These are phyloP conservation scores for Pythium pyrilobum DNA, from an alignment of 352 stramenopile genomes.

Conservation along the genomic window DNA sequence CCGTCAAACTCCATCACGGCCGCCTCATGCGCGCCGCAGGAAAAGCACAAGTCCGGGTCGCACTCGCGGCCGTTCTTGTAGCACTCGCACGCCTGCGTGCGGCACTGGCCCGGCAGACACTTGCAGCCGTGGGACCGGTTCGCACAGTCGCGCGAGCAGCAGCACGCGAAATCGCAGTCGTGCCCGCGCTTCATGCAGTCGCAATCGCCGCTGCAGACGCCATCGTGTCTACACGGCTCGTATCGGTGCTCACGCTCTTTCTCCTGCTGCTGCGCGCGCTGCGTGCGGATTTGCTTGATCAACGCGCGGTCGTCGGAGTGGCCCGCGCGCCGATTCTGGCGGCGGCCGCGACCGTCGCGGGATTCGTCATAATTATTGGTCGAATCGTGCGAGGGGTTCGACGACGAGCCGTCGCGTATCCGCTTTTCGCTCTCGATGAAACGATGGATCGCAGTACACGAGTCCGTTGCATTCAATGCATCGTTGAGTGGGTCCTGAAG, in stretches of 20 bases:
- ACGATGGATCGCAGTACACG: conserved; percentile 5
- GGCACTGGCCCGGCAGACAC: conserved; percentile 47
- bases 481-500: neutral
- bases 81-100: conserved; percentile 51
- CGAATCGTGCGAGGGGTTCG: too few species aligned
- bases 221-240: conserved; percentile 54
- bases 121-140: conserved; percentile 68
- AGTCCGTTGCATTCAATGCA: neutral
- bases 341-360: too few species aligned
- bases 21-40: conserved; percentile 56
- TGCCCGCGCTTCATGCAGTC: conserved; percentile 48
- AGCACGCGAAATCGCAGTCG: conserved; percentile 55
- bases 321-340: neutral
- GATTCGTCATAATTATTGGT: too few species aligned
- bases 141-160: conserved; percentile 51
- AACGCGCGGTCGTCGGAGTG: conserved; percentile 26
- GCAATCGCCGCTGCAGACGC: conserved; percentile 38
- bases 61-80: conserved; percentile 51
- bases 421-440: conserved; percentile 9
- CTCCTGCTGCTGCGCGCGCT: conserved; percentile 28
- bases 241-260: conserved; percentile 53
- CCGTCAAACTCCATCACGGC: conserved; percentile 42
- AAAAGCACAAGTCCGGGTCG: conserved; percentile 70
- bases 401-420: neutral
- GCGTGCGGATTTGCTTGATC: conserved; percentile 31